A percentile compares a stretch with the other conserved stretches of the same genome.
Evolutionary conservation across 2,329 filamentous ascomycete genomes (phyloP).

Genomic region (Fusarium sp.): DNA sequence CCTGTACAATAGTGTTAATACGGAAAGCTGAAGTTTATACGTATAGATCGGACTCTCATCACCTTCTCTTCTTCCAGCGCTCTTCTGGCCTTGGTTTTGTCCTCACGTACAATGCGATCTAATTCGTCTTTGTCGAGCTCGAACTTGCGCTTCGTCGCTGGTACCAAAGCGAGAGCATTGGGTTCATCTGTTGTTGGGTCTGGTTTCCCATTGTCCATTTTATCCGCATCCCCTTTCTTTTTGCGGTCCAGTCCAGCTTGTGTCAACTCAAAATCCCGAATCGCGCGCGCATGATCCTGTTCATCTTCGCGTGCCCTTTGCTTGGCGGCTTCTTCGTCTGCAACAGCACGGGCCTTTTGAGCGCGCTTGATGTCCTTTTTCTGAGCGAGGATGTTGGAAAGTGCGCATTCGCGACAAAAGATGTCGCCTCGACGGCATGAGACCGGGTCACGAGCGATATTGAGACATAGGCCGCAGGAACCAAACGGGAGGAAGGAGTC

Average conservation of each 20-base stretch:
- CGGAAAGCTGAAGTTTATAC: neutral
- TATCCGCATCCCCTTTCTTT: constrained; percentile 55
- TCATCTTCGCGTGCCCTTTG: constrained; percentile 70
- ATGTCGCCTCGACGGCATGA: constrained; percentile 87
- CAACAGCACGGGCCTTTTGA: constrained; percentile 73
- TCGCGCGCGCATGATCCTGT: constrained; percentile 75
- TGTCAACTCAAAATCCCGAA: constrained; percentile 85
- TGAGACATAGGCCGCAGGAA: constrained; percentile 87
- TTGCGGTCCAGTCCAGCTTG: constrained; percentile 73
- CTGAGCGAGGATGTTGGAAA: constrained; percentile 90
- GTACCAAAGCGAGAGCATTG: constrained; percentile 20
- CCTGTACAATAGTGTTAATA: constrained; percentile 52
- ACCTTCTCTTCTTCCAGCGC: constrained; percentile 80
- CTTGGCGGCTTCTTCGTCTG: constrained; percentile 71
- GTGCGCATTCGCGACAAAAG: constrained; percentile 94
- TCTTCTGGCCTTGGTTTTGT: constrained; percentile 75
- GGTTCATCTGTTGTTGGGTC: constrained; percentile 7
- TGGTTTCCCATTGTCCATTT: constrained; percentile 45
- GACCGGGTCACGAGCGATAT: constrained; percentile 83
- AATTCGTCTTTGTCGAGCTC: constrained; percentile 80
- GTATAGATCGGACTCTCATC: constrained; percentile 4
- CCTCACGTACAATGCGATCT: constrained; percentile 74
- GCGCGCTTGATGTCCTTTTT: constrained; percentile 89
- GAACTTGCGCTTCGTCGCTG: constrained; percentile 76
- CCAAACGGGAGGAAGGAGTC: constrained; percentile 95